A percentile compares a stretch with the other conserved stretches of the same genome.
These are phyloP conservation scores for Arabidopsis hybrid DNA, from an alignment of 441 rosid species.

Conservation along the genomic window DNA sequence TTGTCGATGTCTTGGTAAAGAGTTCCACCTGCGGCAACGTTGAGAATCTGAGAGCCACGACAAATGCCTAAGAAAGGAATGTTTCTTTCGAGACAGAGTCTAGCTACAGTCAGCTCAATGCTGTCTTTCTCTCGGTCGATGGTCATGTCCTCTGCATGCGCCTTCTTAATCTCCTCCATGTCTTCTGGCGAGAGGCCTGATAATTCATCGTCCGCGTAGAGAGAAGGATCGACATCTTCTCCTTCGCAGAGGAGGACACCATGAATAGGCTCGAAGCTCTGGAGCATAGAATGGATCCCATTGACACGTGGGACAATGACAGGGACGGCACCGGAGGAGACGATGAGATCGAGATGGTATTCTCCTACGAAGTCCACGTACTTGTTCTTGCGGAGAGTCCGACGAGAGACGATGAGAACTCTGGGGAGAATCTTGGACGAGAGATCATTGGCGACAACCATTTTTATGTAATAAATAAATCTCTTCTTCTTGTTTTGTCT, in stretches of 20 bases:
- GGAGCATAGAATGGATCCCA: conserved; percentile 73
- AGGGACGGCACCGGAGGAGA: conserved; percentile 78
- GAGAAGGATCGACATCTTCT: conserved; percentile 85
- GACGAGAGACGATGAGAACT: conserved; percentile 81
- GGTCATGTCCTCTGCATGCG: conserved; percentile 67
- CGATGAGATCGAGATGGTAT: conserved; percentile 84
- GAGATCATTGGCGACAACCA: conserved; percentile 44
- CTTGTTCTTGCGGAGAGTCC: conserved; percentile 84
- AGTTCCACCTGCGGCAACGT: conserved; percentile 86
- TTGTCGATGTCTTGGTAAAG: conserved; percentile 76
- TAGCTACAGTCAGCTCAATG: conserved; percentile 72
- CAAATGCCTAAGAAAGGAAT: conserved; percentile 86
- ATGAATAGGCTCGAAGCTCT: conserved; percentile 85
- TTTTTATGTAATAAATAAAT: conserved; percentile 1
- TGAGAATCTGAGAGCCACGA: conserved; percentile 86
- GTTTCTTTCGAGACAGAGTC: conserved; percentile 77
- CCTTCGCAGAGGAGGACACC: conserved; percentile 93
- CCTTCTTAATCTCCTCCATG: conserved; percentile 61
- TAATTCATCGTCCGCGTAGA: conserved; percentile 54
- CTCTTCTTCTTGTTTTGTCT: too few relatives aligned
- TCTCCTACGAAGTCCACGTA: conserved; percentile 92
- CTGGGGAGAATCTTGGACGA: conserved; percentile 65
- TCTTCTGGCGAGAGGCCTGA: conserved; percentile 62
- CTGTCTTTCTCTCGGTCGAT: conserved; percentile 79
- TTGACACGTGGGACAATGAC: conserved; percentile 85